Evolutionary conservation across 345 rosid species (phyloP), one percentile per base, ranked within the genome.

Genomic region (Salix udensis): DNA sequence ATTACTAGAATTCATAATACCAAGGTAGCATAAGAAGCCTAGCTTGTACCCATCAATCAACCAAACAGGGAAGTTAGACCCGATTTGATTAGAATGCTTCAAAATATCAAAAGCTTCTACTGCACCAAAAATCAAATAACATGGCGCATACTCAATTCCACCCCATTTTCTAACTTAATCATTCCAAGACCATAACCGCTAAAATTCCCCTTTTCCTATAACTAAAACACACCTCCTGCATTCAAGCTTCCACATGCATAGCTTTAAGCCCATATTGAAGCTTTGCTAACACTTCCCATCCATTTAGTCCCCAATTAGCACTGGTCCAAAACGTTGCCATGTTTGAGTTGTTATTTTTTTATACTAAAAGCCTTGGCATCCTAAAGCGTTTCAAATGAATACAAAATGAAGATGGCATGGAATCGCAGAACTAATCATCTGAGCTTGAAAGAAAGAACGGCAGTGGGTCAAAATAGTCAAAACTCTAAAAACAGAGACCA

Each of bases 91-190:
- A n/a, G 0, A 46, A 1, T 69, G 18, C 68, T 58, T 16, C 72
- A 68, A 70, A 71, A 48, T 24, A 68, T 67, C 67, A 73, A 67
- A 75, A 69, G 71, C 62, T n/a, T 62, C 68, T 7, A 69, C 40
- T 28, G 24, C 31, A 62, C 36, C 65, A 28, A 62, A 73, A 40
- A 40, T 50, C 61, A 28, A 26, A 71, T 18, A 34, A 71, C 34
- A 14, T 73, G n/a, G 44, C 15, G 55, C 21, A 18, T 36, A 52
- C 12, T 23, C 60, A 21, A 23, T 24, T 64, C 19, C 37, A 70
- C 39, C 60, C 42, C 15, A 39, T 26, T 2, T 61, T 55, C 39
- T 58, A 65, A 76, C 21, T 67, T 64, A 58, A 70, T 76, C 28
- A 39, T 62, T 60, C 6, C 62, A n/a, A 68, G 48, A 65, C 4